Evolutionary conservation across 2,329 filamentous ascomycete genomes (phyloP), one percentile per base, ranked within the genome.

Genomic region (Sporothrix humicola): DNA sequence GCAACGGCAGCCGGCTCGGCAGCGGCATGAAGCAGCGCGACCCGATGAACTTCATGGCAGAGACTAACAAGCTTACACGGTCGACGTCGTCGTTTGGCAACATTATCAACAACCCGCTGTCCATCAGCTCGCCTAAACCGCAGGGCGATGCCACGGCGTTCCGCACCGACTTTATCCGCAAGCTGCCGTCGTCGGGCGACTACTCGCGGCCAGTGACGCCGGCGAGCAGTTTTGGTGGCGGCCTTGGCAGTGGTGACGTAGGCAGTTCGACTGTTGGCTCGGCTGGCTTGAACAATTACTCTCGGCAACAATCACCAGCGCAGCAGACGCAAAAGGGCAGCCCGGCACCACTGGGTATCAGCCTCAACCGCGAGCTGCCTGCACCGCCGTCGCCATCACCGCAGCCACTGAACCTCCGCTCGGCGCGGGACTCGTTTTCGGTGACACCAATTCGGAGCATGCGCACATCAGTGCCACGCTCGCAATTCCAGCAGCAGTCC

Each of bases 51-150:
- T 73, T 69, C 17, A 54, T 79, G 13, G 42, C 69, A 46, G 42
- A 73, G 23, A 48, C 52, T 20, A 65, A 26, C 66, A 79, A 79
- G 75, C 75, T 79, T 9, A 79, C 77, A 26, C 77, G 79, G 12
- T 81, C 80, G 0, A 80, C 80, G 6, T 83, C 83, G 37, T 82
- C 81, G 4, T 86, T 85, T 72, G 82, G 84, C 74, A 86, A 86
- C 77, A 84, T 88, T 71, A 86, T 90, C 77, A 89, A 87, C 75
- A 85, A 90, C 77, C 84, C 90, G 74, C 84, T 91, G 73, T 78
- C 87, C 65, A 87, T 90, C 75, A 90, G 88, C 73, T 85, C 90
- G 76, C 83, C 90, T 75, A 83, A 89, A 71, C 81, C 87, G 65
- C 79, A 82, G 72, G 77, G 81, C 26, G 81, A 82, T 37, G 75